Conservation (phyloP, 306 rosid genomes). For the Cicer arietinum region DNA sequence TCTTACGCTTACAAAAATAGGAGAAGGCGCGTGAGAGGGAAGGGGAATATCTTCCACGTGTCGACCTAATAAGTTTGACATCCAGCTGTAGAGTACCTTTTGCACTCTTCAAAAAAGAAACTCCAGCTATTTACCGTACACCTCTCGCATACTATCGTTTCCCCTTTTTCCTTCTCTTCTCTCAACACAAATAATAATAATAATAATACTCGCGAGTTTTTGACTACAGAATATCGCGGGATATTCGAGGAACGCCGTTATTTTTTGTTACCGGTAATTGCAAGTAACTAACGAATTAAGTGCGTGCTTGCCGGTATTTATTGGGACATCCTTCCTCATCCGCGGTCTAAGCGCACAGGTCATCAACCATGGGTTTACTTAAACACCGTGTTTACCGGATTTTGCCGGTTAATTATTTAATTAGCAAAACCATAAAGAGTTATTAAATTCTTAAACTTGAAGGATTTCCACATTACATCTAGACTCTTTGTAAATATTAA, state of each 20-base stretch:
- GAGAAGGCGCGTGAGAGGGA: too few species aligned
- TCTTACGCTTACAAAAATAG: too few species aligned
- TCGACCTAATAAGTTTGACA: conserved; percentile 48
- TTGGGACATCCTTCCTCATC: conserved; percentile 52
- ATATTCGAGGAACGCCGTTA: conserved; percentile 45
- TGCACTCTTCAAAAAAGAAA: conserved; percentile 51
- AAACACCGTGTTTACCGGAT: conserved; percentile 67
- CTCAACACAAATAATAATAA: conserved; percentile 23
- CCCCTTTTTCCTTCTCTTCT: conserved; percentile 9
- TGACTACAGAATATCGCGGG: conserved; percentile 46
- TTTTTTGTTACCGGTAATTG: conserved; percentile 52
- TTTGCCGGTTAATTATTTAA: conserved; percentile 61
- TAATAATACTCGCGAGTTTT: conserved; percentile 39
- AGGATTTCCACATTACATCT: too few species aligned
- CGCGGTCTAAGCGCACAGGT: conserved; percentile 52
- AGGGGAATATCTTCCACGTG: conserved; percentile 49
- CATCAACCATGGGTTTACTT: conserved; percentile 38
- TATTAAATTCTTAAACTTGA: too few species aligned
- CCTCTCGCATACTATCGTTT: conserved; percentile 42
- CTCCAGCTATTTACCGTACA: conserved; percentile 58
- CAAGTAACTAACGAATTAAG: conserved; percentile 48
- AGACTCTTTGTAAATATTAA: too few species aligned
- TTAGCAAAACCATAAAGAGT: neutral
- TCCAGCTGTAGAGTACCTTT: conserved; percentile 59
- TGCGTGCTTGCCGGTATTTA: conserved; percentile 61